Evolutionary conservation across 1,139 yeast species (phyloP), one percentile per base, ranked within the genome.

Genomic region (Suhomyces coccinellae): DNA sequence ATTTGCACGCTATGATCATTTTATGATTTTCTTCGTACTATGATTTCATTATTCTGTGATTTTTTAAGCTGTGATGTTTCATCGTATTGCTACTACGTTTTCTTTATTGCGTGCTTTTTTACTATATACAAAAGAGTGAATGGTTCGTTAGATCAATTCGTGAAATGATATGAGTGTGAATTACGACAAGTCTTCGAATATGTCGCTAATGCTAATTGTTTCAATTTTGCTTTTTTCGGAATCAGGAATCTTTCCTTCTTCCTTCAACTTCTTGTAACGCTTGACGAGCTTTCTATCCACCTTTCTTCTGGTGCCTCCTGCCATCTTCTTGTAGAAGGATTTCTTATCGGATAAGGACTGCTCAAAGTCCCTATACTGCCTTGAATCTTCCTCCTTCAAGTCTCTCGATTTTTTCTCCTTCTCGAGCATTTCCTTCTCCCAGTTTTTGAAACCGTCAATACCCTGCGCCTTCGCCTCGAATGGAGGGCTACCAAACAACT

Each of bases 401-500:
- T 49, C 48, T 37, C 58, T 53, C 27, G 55, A 55, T 40, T 54
- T 51, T 45, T 54, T 52, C 31, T 56, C 48, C 46, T 61, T 54
- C 20, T 51, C 56, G 16, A 65, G 47, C 49, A 59, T 56, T 34
- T 56, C 55, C 22, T 57, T 50, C 50, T 73, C 78, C 75, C 75
- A 73, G n/a, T 59, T 53, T 42, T 64, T 67, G 50, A 72, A 72
- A 8, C 71, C 70, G 36, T 41, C 34, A 11, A 42, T 30, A 5
- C 57, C 55, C 13, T 53, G 47, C 16, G 58, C 51, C 33, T 58
- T 51, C 16, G 50, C 43, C 43, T 67, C 74, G 45, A 65, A 71
- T 2, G 77, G 77, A 12, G 73, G 71, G 4, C 54, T 54, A 9
- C 71, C 75, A 55, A 66, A 72, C 33, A 66, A 53, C 41, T 63